These are phyloP conservation scores for Colletotrichum orchidophilum DNA, from an alignment of 2,329 filamentous ascomycete species.

Conservation along the genomic window DNA sequence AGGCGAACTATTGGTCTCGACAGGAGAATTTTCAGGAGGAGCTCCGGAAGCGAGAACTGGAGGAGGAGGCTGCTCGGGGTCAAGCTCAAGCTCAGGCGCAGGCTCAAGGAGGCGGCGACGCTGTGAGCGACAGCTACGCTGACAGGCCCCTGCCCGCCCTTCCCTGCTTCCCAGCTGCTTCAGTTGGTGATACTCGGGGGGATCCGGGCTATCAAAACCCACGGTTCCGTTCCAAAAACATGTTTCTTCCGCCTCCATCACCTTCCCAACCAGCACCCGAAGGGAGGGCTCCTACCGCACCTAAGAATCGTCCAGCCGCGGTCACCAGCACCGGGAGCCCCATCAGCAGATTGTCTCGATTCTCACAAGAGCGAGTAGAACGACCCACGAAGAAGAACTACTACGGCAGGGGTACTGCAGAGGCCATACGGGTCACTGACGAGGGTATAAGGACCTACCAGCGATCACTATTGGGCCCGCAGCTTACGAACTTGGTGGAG, in stretches of 20 bases:
- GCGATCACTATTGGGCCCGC: no score
- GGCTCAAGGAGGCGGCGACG: neutral
- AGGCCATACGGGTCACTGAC: neutral
- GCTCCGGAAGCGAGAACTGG: neutral
- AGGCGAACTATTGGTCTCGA: neutral
- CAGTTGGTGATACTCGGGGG: constrained; percentile 1
- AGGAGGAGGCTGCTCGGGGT: neutral
- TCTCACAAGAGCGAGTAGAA: neutral
- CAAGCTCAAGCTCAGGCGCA: no score
- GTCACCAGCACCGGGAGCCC: neutral
- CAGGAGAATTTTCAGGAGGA: neutral
- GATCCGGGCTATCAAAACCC: constrained; percentile 12
- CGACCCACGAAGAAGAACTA: neutral
- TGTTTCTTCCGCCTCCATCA: neutral
- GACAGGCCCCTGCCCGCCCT: neutral
- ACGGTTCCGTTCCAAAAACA: neutral
- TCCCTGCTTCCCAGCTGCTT: neutral
- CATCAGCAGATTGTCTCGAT: neutral
- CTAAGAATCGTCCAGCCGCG: neutral
- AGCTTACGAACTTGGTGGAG: no score
- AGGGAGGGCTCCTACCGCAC: neutral
- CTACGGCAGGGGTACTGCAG: neutral
- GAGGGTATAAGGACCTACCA: neutral
- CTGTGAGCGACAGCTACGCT: neutral
- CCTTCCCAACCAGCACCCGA: neutral